phyloP scores from a whole-genome alignment of 2,329 filamentous ascomycete genomes.

The Alternaria sp. region DNA sequence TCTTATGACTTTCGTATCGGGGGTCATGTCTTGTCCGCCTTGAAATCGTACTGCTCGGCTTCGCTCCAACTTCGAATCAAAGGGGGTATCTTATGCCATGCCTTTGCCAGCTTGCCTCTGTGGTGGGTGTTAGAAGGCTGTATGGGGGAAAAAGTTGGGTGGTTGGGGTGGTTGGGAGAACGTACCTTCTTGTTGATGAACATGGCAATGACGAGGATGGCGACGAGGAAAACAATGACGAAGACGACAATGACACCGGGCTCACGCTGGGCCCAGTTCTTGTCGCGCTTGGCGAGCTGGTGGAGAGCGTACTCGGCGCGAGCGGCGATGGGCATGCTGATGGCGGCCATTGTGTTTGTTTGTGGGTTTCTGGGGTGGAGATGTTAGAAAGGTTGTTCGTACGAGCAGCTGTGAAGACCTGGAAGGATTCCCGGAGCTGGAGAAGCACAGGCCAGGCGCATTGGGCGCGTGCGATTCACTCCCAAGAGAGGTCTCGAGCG shows the following conservation, averaged over 20 bases:
- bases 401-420: conserved; percentile 1
- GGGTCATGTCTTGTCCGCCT: conserved; percentile 6
- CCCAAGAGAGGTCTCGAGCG: not conserved
- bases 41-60: conserved; percentile 8
- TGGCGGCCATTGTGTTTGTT: conserved; percentile 45
- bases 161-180: not conserved
- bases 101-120: conserved; percentile 21
- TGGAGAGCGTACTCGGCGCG: conserved; percentile 46
- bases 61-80: conserved; percentile 7
- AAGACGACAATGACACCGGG: conserved; percentile 69
- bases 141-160: not conserved
- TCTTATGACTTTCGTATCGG: conserved; percentile 8
- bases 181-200: conserved; percentile 56
- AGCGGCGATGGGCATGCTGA: conserved; percentile 46
- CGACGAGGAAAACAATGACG: conserved; percentile 65
- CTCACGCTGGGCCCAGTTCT: conserved; percentile 64
- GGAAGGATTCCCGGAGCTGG: conserved; percentile 2
- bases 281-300: conserved; percentile 57
- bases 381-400: conserved; percentile 16
- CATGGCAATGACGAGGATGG: conserved; percentile 57
- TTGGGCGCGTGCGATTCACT: not conserved
- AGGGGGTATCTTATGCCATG: conserved; percentile 21
- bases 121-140: conserved; percentile 4
- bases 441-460: conserved; percentile 14
- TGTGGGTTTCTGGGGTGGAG: conserved; percentile 27